phyloP scores from a whole-genome alignment of 202 grass and related monocot species.

The Panicum virgatum region DNA sequence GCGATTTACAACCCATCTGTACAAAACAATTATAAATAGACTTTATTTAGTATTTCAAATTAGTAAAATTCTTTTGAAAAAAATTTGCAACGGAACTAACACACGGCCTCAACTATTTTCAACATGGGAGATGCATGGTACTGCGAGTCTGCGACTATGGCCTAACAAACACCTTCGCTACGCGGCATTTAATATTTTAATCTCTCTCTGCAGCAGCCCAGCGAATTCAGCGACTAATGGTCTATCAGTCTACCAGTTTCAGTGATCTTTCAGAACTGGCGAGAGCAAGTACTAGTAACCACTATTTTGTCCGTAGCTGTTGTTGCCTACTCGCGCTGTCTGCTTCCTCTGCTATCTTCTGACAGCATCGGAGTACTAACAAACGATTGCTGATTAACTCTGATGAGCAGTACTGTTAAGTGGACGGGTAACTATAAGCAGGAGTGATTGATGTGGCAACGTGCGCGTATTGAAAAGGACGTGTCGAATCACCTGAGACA shows the following conservation, averaged over 20 bases:
- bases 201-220: background rate
- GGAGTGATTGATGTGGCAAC: background rate
- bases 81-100: too few relatives aligned
- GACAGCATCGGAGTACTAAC: background rate
- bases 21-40: too few relatives aligned
- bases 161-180: background rate
- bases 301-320: constrained; percentile 32
- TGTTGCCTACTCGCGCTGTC: constrained; percentile 18
- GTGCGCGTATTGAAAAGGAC: background rate
- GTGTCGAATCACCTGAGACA: constrained; percentile 47
- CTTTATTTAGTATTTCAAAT: too few relatives aligned
- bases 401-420: background rate
- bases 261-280: constrained; percentile 10
- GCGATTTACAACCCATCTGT: too few relatives aligned
- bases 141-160: background rate
- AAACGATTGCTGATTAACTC: background rate
- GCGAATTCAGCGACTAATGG: constrained; percentile 15
- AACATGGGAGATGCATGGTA: too few relatives aligned
- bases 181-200: background rate
- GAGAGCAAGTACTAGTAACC: background rate
- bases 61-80: too few relatives aligned
- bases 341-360: background rate
- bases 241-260: background rate
- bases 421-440: background rate
- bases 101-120: constrained; percentile 1